These are phyloP conservation scores for Teunomyces funiuensis DNA, from an alignment of 805 yeast genomes.

Conservation along the genomic window DNA sequence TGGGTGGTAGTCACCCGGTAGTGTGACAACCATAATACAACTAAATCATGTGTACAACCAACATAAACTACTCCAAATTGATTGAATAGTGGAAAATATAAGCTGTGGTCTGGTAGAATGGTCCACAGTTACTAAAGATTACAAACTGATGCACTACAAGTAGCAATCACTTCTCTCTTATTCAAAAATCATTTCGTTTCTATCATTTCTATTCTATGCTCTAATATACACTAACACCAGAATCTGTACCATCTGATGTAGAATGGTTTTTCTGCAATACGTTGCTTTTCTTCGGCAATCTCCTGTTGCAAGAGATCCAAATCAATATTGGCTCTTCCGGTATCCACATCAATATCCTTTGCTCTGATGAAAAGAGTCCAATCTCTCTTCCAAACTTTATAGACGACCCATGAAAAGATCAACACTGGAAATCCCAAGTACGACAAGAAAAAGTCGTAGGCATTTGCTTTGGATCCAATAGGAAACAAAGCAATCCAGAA, in stretches of 20 bases:
- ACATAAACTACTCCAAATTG: too few species aligned
- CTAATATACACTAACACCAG: constrained; percentile 26
- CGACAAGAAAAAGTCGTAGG: constrained; percentile 30
- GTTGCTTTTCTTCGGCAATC: constrained; percentile 33
- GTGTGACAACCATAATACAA: too few species aligned
- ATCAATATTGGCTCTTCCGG: constrained; percentile 36
- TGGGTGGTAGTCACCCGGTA: too few species aligned
- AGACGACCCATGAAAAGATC: constrained; percentile 28
- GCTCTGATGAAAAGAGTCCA: constrained; percentile 29
- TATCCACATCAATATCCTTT: constrained; percentile 32
- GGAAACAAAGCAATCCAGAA: constrained; percentile 69
- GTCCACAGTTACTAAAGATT: too few species aligned
- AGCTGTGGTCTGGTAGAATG: too few species aligned
- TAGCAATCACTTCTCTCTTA: too few species aligned
- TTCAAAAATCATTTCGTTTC: background rate
- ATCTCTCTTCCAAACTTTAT: constrained; percentile 28
- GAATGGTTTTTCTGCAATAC: constrained; percentile 24
- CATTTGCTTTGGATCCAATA: constrained; percentile 39
- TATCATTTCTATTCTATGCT: constrained; percentile 3
- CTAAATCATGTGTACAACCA: too few species aligned
- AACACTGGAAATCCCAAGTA: constrained; percentile 36
- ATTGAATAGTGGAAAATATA: background rate
- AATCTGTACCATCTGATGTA: constrained; percentile 25
- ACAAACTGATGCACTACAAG: too few species aligned
- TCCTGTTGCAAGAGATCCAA: constrained; percentile 35